These are phyloP conservation scores for Crithidia bombi DNA, from an alignment of 208 protist species.

Conservation along the genomic window DNA sequence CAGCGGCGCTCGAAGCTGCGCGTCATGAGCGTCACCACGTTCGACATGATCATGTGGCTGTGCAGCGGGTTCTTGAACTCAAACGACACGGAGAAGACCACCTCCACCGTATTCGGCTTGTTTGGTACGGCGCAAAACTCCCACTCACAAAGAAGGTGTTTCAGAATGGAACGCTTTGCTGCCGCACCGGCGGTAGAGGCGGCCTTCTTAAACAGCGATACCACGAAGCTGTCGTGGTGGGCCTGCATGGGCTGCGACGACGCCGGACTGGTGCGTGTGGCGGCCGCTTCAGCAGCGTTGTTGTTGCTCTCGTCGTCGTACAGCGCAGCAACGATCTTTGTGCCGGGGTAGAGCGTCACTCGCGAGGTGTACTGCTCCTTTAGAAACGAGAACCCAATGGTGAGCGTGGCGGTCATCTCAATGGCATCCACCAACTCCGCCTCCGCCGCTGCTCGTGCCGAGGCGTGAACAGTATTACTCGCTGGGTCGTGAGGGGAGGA, in stretches of 20 bases:
- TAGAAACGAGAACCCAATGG: constrained; percentile 77
- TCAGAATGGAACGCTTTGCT: constrained; percentile 55
- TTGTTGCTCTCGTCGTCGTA: constrained; percentile 42
- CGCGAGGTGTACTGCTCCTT: constrained; percentile 80
- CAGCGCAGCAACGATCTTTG: constrained; percentile 58
- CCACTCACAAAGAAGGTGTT: constrained; percentile 75
- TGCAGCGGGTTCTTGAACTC: constrained; percentile 82
- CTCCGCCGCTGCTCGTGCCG: constrained; percentile 10
- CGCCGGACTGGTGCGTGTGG: too few species aligned
- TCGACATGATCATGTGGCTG: constrained; percentile 74
- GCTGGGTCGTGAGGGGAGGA: neutral
- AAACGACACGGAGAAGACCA: constrained; percentile 74
- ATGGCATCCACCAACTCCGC: constrained; percentile 35
- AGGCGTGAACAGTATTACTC: neutral
- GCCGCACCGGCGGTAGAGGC: constrained; percentile 34
- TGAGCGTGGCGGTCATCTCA: constrained; percentile 76
- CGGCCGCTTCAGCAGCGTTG: too few species aligned
- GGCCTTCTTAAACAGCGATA: constrained; percentile 46
- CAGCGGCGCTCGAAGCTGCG: constrained; percentile 79
- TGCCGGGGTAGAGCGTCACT: constrained; percentile 58
- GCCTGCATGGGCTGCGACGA: neutral
- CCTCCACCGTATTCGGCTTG: constrained; percentile 62
- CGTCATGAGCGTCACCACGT: constrained; percentile 82
- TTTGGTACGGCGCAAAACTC: constrained; percentile 54
- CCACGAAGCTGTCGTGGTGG: constrained; percentile 31